A percentile compares a stretch with the other conserved stretches of the same genome.
phyloP scores from a whole-genome alignment of 208 protist species.

The Blechomonas ayalai region DNA sequence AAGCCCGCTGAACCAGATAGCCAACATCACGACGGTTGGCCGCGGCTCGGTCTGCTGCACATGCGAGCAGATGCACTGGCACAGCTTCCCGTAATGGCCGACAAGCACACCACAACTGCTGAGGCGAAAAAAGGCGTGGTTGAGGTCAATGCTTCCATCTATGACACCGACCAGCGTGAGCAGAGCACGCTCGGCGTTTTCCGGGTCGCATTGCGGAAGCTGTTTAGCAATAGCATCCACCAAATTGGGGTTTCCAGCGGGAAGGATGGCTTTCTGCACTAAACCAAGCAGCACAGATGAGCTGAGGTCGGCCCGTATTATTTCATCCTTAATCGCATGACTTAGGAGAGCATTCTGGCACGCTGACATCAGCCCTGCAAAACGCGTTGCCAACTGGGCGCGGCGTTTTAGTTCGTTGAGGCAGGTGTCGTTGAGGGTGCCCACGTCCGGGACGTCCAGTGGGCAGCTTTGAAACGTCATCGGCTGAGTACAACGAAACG shows the following conservation, averaged over 20 bases:
- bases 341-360: no score
- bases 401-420: no score
- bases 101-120: slow-evolving; percentile 1
- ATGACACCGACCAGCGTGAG: slow-evolving; percentile 2
- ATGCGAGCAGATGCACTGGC: slow-evolving; percentile 5
- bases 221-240: not conserved
- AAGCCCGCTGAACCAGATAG: slow-evolving; percentile 1
- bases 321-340: no score
- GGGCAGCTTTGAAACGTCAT: no score
- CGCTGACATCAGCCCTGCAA: no score
- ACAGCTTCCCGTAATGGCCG: slow-evolving; percentile 1
- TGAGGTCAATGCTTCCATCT: not conserved
- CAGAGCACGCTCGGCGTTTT: not conserved
- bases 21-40: slow-evolving; percentile 3
- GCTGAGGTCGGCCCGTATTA: no score
- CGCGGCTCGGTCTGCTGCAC: slow-evolving; percentile 1
- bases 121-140: slow-evolving; percentile 4
- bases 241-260: not conserved
- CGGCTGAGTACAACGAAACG: not conserved
- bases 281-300: no score
- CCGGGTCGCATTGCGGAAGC: not conserved
- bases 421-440: no score
- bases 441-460: no score
- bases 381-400: no score
- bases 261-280: not conserved